A percentile compares a stretch with the other conserved stretches of the same genome.
Evolutionary conservation across 139 green algal species (phyloP).

Genomic region (Tetradesmus obliquus): DNA sequence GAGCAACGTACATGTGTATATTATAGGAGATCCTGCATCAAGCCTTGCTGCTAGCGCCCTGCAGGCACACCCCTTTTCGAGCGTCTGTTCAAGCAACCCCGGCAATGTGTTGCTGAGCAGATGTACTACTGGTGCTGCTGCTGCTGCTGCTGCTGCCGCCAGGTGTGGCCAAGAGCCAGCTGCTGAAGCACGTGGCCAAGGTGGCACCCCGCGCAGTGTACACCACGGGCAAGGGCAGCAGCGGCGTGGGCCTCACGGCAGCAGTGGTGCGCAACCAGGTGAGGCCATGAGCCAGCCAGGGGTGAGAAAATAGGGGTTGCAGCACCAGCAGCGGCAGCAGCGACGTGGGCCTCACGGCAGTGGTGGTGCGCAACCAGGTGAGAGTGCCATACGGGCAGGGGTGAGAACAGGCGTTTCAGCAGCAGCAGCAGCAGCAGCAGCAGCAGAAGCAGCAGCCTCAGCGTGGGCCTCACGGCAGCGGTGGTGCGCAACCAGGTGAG

Average conservation of each 20-base stretch:
- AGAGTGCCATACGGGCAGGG: no score
- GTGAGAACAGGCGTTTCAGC: no score
- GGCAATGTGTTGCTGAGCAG: no score
- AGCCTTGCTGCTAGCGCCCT: no score
- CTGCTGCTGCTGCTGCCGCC: neutral
- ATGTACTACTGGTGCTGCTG: no score
- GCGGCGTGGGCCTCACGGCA: conserved; percentile 96
- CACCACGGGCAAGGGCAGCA: conserved; percentile 97
- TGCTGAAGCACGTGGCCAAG: conserved; percentile 88
- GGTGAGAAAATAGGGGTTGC: no score
- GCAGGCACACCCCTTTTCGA: no score
- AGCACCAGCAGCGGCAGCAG: neutral
- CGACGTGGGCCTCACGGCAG: no score
- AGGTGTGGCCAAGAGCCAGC: conserved; percentile 97
- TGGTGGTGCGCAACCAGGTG: neutral
- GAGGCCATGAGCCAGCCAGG: neutral
- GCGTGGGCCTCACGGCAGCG: conserved; percentile 96
- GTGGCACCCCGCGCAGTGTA: conserved; percentile 94
- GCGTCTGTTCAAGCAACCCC: no score
- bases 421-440: no score
- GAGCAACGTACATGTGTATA: no score
- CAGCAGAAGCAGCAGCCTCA: conserved; percentile 71
- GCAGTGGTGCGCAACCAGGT: conserved; percentile 90
- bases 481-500: conserved; percentile 87
- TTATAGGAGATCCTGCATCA: no score